These are phyloP conservation scores for Austroboletus eburneus DNA, from an alignment of 768 basidiomycete genomes.

Conservation along the genomic window DNA sequence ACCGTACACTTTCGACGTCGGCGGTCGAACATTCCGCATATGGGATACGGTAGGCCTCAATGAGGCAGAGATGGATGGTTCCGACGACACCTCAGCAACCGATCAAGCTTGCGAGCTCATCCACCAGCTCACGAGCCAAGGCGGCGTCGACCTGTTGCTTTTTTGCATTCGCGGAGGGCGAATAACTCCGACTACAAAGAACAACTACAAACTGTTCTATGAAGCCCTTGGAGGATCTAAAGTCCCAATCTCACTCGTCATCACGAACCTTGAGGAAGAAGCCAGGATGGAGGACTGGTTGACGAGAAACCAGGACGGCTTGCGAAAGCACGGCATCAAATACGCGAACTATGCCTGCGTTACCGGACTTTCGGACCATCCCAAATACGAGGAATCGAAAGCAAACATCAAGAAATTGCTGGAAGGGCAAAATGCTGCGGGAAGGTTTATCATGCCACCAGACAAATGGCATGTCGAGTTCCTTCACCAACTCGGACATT, in stretches of 20 bases:
- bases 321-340: conserved; percentile 25
- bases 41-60: neutral
- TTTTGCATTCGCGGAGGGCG: conserved; percentile 40
- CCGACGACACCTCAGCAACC: conserved; percentile 26
- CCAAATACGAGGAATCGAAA: conserved; percentile 25
- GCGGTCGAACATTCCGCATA: neutral
- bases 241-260: conserved; percentile 30
- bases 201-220: conserved; percentile 40
- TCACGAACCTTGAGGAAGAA: conserved; percentile 41
- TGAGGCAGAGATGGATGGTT: neutral
- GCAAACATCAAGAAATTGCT: conserved; percentile 16
- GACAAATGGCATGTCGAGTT: conserved; percentile 24
- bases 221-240: conserved; percentile 37
- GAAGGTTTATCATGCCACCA: conserved; percentile 24
- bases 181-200: conserved; percentile 33
- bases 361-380: conserved; percentile 27
- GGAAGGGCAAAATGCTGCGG: conserved; percentile 5
- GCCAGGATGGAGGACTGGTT: conserved; percentile 34
- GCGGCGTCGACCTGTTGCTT: conserved; percentile 39
- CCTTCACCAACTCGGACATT: conserved; percentile 22
- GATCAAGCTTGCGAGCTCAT: conserved; percentile 33
- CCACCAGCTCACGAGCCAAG: conserved; percentile 22
- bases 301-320: conserved; percentile 21
- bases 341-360: conserved; percentile 33
- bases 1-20: neutral